phyloP scores from a whole-genome alignment of 495 filamentous ascomycete genomes.

The Cladorrhinum samala region DNA sequence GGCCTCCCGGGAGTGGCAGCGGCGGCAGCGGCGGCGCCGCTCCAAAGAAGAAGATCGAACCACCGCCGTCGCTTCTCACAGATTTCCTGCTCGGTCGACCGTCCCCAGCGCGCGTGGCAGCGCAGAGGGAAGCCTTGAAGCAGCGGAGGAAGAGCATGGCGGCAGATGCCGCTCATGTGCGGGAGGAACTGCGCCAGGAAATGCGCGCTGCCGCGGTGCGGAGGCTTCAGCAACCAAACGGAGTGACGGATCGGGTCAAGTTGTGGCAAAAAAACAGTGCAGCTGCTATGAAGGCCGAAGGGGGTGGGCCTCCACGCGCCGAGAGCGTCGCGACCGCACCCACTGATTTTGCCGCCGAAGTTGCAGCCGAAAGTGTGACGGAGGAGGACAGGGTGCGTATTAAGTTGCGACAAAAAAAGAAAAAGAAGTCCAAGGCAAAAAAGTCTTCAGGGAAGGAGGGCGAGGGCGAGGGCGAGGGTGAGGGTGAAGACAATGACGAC shows the following conservation, averaged over 20 bases:
- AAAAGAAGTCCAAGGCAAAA: slow-evolving; percentile 22
- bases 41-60: slow-evolving; percentile 33
- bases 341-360: slow-evolving; percentile 37
- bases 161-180: slow-evolving; percentile 33
- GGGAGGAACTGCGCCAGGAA: slow-evolving; percentile 38
- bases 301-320: slow-evolving; percentile 29
- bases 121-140: slow-evolving; percentile 32
- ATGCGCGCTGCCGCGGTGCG: slow-evolving; percentile 44
- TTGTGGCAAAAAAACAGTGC: slow-evolving; percentile 70
- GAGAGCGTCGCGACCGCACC: slow-evolving; percentile 37
- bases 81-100: slow-evolving; percentile 52
- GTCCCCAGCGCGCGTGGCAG: slow-evolving; percentile 37
- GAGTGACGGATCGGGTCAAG: slow-evolving; percentile 62
- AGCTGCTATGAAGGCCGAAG: slow-evolving; percentile 40
- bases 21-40: slow-evolving; percentile 13
- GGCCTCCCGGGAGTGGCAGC: slow-evolving; percentile 25
- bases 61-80: slow-evolving; percentile 43
- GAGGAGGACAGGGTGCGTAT: slow-evolving; percentile 45
- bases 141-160: slow-evolving; percentile 38
- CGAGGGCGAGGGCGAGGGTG: slow-evolving; percentile 20
- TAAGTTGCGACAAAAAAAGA: slow-evolving; percentile 37
- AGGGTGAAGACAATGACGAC: slow-evolving; percentile 15
- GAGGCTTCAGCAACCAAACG: slow-evolving; percentile 42
- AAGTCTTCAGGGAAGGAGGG: slow-evolving; percentile 18
- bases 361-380: slow-evolving; percentile 43